Conservation (phyloP, 768 basidiomycete genomes). For the Lactifluus volemus region DNA sequence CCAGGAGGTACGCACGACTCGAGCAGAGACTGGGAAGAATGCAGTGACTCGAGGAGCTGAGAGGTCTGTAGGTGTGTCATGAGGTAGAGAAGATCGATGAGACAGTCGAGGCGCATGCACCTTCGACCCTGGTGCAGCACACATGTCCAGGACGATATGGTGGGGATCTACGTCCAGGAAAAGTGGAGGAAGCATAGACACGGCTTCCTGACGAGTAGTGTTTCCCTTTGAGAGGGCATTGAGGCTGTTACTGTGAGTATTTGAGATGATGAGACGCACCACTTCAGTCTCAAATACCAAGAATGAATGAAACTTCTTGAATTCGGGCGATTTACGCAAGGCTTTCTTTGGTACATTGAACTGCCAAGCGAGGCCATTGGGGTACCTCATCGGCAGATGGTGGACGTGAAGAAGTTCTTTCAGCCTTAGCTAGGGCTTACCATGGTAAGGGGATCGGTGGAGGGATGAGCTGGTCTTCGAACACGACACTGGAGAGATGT, state of each 20-base stretch:
- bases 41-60: constrained; percentile 91
- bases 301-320: constrained; percentile 93
- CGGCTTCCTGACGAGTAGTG: constrained; percentile 91
- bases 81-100: not conserved
- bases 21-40: constrained; percentile 61
- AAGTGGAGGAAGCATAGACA: constrained; percentile 98
- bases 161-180: constrained; percentile 92
- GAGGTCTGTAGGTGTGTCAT: constrained; percentile 52
- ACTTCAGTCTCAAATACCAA: constrained; percentile 97
- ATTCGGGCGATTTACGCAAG: constrained; percentile 78
- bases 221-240: constrained; percentile 59
- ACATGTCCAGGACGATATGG: constrained; percentile 95
- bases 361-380: constrained; percentile 93
- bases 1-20: constrained; percentile 69
- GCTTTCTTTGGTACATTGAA: constrained; percentile 86
- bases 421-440: constrained; percentile 32
- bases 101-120: constrained; percentile 29
- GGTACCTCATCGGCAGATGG: constrained; percentile 55
- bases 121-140: constrained; percentile 97
- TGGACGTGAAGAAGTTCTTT: constrained; percentile 1
- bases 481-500: constrained; percentile 54
- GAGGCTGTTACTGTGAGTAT: not conserved
- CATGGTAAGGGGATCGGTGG: constrained; percentile 83
- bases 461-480: constrained; percentile 66
- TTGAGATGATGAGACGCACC: constrained; percentile 36